phyloP scores from a whole-genome alignment of 306 rosid genomes.

The Gastrolobium villosum region DNA sequence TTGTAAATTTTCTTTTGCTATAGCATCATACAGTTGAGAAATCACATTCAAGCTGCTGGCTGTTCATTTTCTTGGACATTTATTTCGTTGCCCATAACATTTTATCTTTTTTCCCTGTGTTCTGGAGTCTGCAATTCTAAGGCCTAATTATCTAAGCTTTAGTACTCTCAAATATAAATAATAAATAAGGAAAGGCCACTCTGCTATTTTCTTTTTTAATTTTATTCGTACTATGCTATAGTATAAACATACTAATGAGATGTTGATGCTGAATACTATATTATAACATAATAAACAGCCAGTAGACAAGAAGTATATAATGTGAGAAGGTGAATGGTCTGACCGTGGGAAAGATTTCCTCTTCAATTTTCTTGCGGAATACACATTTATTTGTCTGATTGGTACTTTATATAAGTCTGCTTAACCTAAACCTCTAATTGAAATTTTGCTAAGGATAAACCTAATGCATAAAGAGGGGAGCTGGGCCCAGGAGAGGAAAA shows the following conservation, averaged over 20 bases:
- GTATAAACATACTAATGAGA: too few species aligned
- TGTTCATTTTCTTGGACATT: conserved; percentile 30
- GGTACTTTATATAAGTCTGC: neutral
- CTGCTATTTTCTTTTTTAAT: neutral
- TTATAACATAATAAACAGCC: too few species aligned
- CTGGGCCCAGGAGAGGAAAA: conserved; percentile 18
- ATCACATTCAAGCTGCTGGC: neutral
- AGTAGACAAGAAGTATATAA: neutral
- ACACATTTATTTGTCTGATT: neutral
- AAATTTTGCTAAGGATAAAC: neutral
- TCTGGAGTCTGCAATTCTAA: neutral
- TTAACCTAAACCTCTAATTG: neutral
- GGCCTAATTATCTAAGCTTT: neutral
- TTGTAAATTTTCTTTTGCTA: conserved; percentile 8
- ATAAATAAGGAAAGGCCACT: neutral
- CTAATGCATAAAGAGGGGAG: neutral
- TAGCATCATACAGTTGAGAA: conserved; percentile 13
- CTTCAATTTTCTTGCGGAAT: conserved; percentile 12
- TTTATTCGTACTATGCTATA: too few species aligned
- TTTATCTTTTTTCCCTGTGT: conserved; percentile 6
- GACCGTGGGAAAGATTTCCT: conserved; percentile 5
- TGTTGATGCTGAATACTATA: too few species aligned
- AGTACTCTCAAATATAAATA: neutral
- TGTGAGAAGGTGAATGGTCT: neutral
- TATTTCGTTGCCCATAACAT: neutral